These are phyloP conservation scores for Talaromyces ruber DNA, from an alignment of 495 filamentous ascomycete genomes.

Conservation along the genomic window DNA sequence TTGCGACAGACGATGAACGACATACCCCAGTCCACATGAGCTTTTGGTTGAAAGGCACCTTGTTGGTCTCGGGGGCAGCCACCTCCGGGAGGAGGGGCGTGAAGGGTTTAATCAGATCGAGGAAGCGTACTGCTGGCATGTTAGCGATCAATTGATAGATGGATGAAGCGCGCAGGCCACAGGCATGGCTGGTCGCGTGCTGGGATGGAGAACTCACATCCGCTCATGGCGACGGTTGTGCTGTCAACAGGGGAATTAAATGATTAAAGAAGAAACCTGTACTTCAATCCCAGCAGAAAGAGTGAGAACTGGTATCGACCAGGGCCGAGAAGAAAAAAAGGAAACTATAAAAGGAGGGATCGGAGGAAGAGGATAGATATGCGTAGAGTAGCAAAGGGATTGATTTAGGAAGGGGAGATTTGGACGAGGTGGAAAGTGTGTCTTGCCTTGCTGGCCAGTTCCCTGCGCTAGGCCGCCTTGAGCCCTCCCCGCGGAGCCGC, in stretches of 20 bases:
- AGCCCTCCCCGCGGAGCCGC: conserved; percentile 1
- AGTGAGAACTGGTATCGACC: conserved; percentile 1
- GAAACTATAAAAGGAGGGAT: background rate
- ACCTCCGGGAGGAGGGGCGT: conserved; percentile 98
- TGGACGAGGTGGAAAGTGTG: background rate
- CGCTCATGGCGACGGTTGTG: conserved; percentile 32
- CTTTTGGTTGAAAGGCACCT: conserved; percentile 97
- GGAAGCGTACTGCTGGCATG: conserved; percentile 74
- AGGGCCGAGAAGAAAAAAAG: background rate
- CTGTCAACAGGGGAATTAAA: conserved; percentile 4
- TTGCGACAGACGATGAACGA: background rate
- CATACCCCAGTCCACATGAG: conserved; percentile 96
- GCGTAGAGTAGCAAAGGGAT: background rate
- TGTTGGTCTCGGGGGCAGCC: conserved; percentile 79
- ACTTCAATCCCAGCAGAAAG: conserved; percentile 3
- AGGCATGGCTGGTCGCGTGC: conserved; percentile 25
- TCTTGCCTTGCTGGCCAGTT: conserved; percentile 8
- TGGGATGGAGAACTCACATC: conserved; percentile 29
- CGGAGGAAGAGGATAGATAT: conserved; percentile 1
- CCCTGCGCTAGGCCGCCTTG: background rate
- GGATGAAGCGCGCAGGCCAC: background rate
- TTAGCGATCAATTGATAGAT: background rate
- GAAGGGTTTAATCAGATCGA: conserved; percentile 99
- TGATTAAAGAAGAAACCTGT: background rate
- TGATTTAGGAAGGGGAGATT: background rate